Evolutionary conservation across 176 grass and related monocot species (phyloP), one percentile per base, ranked within the genome.

Genomic region (Neostapfia colusana): DNA sequence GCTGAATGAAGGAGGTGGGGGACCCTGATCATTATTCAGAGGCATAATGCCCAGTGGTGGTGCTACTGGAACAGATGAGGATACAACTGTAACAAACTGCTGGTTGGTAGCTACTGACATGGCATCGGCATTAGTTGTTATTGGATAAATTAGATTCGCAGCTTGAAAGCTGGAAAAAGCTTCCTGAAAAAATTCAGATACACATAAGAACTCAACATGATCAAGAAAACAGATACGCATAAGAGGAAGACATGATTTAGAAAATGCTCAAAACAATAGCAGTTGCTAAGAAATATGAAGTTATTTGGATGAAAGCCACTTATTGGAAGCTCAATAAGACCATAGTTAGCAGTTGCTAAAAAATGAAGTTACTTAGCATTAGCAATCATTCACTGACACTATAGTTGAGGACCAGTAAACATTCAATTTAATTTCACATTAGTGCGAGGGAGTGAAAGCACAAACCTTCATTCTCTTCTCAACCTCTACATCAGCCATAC

Each of bases 401-500:
- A 58, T 25, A 58, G 55, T 26, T 58, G 23, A 56, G 35, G 27
- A 9, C 28, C 12, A 44, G 6, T 48, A 46, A 38, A 27, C 18
- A 80, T 48, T 85, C 53, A 31, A 51, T 67, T 74, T 69, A 14
- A 54, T 77, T 73, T 70, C 23, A 39, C 13, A 63, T 16, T 51
- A 10, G 61, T 14, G 38, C 8, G 13, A 73, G 2, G 4, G 6
- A 70, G 50, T 46, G 55, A 84, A 74, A 85, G 55, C 34, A 35
- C 74, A 67, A 74, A 98, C 95, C 84, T 99, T 95, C 86, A 88
- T 82, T 95, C 87, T 91, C 85, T 87, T 79, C 56, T 95, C 95
- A 23, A 87, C 74, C 83, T 90, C 91, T 73, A 85, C 87, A 80
- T 86, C 95, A 38, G 85, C 82, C 85, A 90, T 99, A 58, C 95